Conservation (phyloP, 352 stramenopile genomes). For the Phytopythium cucurbitacearum region DNA sequence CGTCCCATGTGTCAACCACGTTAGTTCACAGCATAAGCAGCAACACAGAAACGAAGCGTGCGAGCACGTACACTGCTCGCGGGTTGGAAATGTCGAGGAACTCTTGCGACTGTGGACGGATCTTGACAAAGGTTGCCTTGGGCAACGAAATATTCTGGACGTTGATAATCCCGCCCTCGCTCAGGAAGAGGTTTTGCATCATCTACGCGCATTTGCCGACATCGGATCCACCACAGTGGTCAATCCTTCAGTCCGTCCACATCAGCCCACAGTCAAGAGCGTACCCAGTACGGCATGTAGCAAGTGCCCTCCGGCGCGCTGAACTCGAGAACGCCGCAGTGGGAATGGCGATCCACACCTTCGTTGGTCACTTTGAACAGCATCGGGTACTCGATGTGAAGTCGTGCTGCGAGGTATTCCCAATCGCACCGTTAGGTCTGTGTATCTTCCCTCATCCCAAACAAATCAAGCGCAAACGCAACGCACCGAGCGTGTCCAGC, state of each 20-base stretch:
- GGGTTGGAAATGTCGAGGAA: constrained; percentile 99
- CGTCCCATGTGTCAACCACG: constrained; percentile 1
- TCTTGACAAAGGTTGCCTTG: constrained; percentile 98
- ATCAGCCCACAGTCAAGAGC: background rate
- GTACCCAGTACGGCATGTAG: constrained; percentile 99
- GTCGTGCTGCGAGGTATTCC: constrained; percentile 31
- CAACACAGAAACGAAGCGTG: background rate
- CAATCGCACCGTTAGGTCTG: background rate
- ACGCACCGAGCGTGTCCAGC: constrained; percentile 93
- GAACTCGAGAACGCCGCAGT: constrained; percentile 99
- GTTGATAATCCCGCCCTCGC: constrained; percentile 91
- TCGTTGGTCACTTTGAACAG: constrained; percentile 96
- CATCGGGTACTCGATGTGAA: constrained; percentile 99
- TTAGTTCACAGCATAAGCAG: background rate
- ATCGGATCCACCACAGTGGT: background rate
- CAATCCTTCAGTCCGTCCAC: background rate
- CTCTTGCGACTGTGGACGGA: constrained; percentile 97
- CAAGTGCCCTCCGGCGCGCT: constrained; percentile 96
- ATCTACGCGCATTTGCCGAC: constrained; percentile 55
- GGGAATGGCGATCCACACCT: constrained; percentile 86
- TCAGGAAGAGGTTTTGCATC: constrained; percentile 98
- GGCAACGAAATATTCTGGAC: constrained; percentile 95
- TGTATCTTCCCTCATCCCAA: background rate
- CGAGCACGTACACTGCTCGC: constrained; percentile 90
- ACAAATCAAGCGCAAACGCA: background rate